phyloP scores from a whole-genome alignment of 768 basidiomycete species.

The Tephrocybe sp. region DNA sequence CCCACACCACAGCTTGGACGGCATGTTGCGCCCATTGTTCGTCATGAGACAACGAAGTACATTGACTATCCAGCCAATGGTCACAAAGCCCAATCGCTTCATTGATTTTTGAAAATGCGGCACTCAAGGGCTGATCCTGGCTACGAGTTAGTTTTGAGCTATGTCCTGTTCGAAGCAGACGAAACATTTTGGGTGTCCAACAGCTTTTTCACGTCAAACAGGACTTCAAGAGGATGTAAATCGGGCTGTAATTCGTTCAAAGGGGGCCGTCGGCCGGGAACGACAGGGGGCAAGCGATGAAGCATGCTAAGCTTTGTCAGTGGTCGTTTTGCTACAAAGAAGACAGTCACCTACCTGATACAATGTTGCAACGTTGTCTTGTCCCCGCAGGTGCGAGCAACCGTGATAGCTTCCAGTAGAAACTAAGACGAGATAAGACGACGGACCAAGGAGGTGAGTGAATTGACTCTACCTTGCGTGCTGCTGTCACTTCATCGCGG shows the following conservation, averaged over 20 bases:
- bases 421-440: conserved; percentile 38
- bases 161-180: not conserved
- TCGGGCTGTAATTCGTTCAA: conserved; percentile 76
- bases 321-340: not conserved
- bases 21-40: conserved; percentile 75
- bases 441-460: not conserved
- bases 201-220: conserved; percentile 78
- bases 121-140: conserved; percentile 69
- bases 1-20: conserved; percentile 74
- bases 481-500: conserved; percentile 63
- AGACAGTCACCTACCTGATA: conserved; percentile 51
- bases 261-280: conserved; percentile 43
- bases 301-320: conserved; percentile 47
- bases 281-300: conserved; percentile 62
- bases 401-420: conserved; percentile 71
- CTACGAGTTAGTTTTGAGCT: not conserved
- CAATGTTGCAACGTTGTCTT: conserved; percentile 74
- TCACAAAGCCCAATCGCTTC: conserved; percentile 70
- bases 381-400: conserved; percentile 73
- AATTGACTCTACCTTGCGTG: conserved; percentile 49
- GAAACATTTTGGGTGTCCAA: conserved; percentile 60
- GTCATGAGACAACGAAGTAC: conserved; percentile 43
- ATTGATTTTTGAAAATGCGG: conserved; percentile 64
- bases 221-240: conserved; percentile 71
- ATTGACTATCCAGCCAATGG: conserved; percentile 63